Base-by-base conservation (phyloP, 2,329 filamentous ascomycete species). In the Aureobasidium sp. region DNA sequence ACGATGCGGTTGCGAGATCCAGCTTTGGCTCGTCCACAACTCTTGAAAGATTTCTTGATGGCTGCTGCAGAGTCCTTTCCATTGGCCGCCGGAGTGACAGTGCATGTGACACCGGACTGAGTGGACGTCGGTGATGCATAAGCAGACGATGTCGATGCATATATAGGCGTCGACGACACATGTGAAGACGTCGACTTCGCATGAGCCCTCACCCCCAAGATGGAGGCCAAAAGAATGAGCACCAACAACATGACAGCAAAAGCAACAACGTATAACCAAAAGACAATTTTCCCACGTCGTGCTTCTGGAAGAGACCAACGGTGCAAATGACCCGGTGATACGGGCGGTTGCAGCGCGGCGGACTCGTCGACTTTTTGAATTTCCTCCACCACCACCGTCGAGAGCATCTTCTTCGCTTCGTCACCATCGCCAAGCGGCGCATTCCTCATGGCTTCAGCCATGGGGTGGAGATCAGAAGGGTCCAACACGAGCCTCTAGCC, bases 11-110 rank as follows among this genome's bases (percentile, higher is more conserved):
- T 80, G 57, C 81, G 53, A 11, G 3, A 17, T 27, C 41, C 47
- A 20, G n/a, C 9, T 20, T 49, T 34, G 53, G 80, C 76, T 52
- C 74, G 72, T 2, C 79, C 76, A 67, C 81, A 83, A 27, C 76
- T 69, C 36, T 73, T 67, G 68, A 83, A 82, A 0, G 81, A 80
- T 3, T 75, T 64, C 1, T 80, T 65, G 51, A 83, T 82, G 29
- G 27, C 59, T 44, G 9, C 60, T 63, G n/a, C 61, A 65, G 59
- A 63, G 60, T 45, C 58, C 65, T 62, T 12, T 22, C 57, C 45
- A 42, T 12, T 17, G 11, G 45, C 22, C 8, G 45, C 57, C 17
- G 57, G 27, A 8, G 12, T 59, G 31, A 59, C 31, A 7, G 31
- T 27, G 34, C 55, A 59, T 4, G 27, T 59, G 17, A 39, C 11